Base-by-base conservation (phyloP, 108 stramenopile species). In the Craspedostauros australis region DNA sequence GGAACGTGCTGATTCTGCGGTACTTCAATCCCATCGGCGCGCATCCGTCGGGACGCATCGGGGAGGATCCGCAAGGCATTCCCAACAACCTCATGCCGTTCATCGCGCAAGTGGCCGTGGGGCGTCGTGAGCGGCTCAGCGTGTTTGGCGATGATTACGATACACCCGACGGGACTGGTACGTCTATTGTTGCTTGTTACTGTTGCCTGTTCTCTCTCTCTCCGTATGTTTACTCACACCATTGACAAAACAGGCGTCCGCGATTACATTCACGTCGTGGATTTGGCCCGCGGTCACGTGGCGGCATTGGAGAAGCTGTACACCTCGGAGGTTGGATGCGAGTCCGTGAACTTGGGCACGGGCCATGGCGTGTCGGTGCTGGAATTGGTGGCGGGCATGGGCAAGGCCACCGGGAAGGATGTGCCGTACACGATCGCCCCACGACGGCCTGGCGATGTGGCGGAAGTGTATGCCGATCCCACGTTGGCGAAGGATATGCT, bases 11-110 rank as follows among this genome's bases (percentile, higher is more conserved):
- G 40, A 90, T 98, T 36, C 69, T 99, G 12, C 75, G 99, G 2
- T 99, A 99, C 62, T 99, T 99, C 75, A 99, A 99, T 73, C 99
- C 99, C n/a, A 95, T 98, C 43, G 99, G 98, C 8, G 96, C 99
- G 0, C 99, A 99, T 83, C 75, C 91, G 15, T 85, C 79, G 40
- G 97, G 99, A 7, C 44, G 56, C 18, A 98, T 99, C 56, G 99
- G 99, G 2, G 99, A 99, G 64, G 99, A 98, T 79, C 99, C 99
- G 32, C 82, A 91, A 54, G 98, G 95, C 12, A 86, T 91, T 37
- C 97, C 97, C 16, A 98, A 98, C 83, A 97, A 99, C 58, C 75
- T 99, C 19, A 95, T 96, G 94, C 98, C 98, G 11, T 99, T 82
- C 60, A 78, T 99, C 43, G 80, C 93, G 4, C 87, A 88, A 60